Base-by-base conservation (phyloP, 2,329 filamentous ascomycete genomes). In the Ophiostoma sp. region DNA sequence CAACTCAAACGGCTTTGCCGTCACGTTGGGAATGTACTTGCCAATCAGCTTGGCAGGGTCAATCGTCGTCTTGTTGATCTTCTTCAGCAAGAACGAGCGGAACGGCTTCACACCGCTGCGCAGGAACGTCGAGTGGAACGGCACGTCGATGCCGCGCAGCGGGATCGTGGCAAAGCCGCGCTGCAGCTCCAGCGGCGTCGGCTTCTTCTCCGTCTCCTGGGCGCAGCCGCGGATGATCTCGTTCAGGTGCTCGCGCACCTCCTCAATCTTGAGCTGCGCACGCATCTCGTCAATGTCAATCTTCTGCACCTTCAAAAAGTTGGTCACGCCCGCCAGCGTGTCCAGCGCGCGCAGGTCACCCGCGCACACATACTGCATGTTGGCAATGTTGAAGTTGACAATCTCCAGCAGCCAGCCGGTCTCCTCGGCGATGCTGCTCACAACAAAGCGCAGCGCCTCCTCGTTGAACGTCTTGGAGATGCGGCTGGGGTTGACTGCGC, bases 381-480 rank as follows among this genome's bases (percentile, higher is more conserved):
- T 90, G 76, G 86, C 87, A 75, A 90, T 88, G 80, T 90, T 90
- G 81, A 95, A 96, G 84, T 99, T 99, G 85, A 99, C 95, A 83
- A 99, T 98, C 81, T 99, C 95, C 72, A 99, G 81, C 58, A 99
- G 84, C 96, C 96, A 99, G 70, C 89, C 89, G 5, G 95, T 98
- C 78, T 92, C 89, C 78, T 97, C 93, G 0, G 93, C 85, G 74
- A 99, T 95, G 81, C 92, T 97, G 84, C 92, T 92, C 38, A 98
- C 94, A 49, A 99, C 93, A 76, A 97, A 99, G 77, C 97, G 93
- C 72, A 99, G 85, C 58, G 95, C 95, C 78, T 95, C 91, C 81
- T 99, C 95, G 81, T 96, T 97, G 85, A 99, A 99, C 0, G 93
- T 97, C 86, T 96, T 97, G 76, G 92, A 96, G 79, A 99, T 97